Conservation (phyloP, 2,329 filamentous ascomycete genomes). For the Elsinoe australis region DNA sequence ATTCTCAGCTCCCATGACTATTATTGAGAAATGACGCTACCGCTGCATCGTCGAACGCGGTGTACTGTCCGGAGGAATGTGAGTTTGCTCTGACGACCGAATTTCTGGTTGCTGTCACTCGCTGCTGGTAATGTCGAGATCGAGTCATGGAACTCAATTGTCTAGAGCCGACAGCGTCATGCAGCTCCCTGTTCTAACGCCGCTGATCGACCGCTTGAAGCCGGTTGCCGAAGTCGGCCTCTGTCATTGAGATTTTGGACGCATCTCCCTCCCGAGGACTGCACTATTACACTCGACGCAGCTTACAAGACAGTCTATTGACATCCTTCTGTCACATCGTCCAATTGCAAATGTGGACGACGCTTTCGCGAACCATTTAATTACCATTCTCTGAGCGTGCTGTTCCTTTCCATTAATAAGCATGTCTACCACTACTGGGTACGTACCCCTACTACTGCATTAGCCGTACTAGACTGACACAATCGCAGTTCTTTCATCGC, state of each 20-base stretch:
- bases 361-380: no score
- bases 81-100: no score
- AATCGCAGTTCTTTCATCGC: constrained; percentile 72
- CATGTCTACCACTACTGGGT: constrained; percentile 43
- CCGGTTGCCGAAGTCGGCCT: no score
- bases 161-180: background rate
- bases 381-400: background rate
- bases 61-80: no score
- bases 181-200: background rate
- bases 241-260: no score
- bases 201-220: background rate
- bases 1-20: constrained; percentile 24
- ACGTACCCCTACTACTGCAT: constrained; percentile 18
- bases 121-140: background rate
- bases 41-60: no score
- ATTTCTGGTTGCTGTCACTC: no score
- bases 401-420: background rate
- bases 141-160: constrained; percentile 7
- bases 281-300: no score
- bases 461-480: constrained; percentile 1
- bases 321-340: no score
- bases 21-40: background rate
- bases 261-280: no score
- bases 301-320: no score
- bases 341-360: no score